Conservation (phyloP, 1,284 basidiomycete species). For the Boletus semigastroideus region DNA sequence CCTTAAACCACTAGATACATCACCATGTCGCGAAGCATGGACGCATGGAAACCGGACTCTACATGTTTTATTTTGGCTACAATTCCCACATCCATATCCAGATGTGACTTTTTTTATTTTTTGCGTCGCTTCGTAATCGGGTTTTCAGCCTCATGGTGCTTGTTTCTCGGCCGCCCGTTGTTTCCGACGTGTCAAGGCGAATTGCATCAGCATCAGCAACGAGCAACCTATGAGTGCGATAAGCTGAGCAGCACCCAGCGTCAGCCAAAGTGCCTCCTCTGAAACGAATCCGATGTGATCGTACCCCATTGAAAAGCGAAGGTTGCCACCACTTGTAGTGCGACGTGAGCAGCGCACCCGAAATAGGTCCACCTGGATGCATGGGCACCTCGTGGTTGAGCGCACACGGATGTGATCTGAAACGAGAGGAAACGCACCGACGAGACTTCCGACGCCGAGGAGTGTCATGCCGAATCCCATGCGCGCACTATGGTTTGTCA, state of each 20-base stretch:
- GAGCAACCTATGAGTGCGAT: slow-evolving; percentile 11
- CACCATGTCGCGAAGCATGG: background rate
- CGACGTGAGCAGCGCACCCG: slow-evolving; percentile 27
- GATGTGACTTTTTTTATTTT: background rate
- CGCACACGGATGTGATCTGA: background rate
- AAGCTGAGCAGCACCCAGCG: slow-evolving; percentile 7
- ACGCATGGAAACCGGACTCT: background rate
- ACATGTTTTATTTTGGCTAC: background rate
- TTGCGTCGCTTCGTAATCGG: background rate
- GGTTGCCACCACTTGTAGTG: slow-evolving; percentile 31
- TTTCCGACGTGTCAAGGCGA: slow-evolving; percentile 10
- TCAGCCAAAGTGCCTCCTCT: slow-evolving; percentile 2
- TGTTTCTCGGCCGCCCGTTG: background rate
- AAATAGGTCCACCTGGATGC: slow-evolving; percentile 24
- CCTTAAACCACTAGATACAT: slow-evolving; percentile 5
- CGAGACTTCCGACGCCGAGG: slow-evolving; percentile 15
- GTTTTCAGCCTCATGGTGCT: background rate
- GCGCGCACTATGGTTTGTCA: slow-evolving; percentile 19
- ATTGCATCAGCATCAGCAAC: slow-evolving; percentile 17
- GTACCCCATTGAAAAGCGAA: slow-evolving; percentile 28
- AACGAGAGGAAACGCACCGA: slow-evolving; percentile 8
- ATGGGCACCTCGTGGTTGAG: background rate
- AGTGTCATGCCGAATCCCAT: slow-evolving; percentile 20
- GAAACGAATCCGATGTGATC: background rate
- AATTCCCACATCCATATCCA: background rate